Base-by-base conservation (phyloP, 441 rosid genomes). In the Erysimum pusillum region DNA sequence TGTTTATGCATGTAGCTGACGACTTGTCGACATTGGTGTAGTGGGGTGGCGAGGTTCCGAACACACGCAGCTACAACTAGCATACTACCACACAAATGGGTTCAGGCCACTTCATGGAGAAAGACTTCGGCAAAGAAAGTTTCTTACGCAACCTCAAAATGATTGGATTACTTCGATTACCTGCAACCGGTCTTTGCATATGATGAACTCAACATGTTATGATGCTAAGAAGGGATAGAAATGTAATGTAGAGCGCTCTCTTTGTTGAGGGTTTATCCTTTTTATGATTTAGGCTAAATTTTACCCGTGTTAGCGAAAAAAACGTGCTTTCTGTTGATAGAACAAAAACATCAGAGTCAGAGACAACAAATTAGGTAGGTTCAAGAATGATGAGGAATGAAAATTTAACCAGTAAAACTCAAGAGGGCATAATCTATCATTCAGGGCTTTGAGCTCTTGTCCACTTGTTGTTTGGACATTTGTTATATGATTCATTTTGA, bases 51-150 rank as follows among this genome's bases (percentile, higher is more conserved):
- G 72, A 67, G 36, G 2, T 36, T 3, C 8, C 28, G 1, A 22
- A 51, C 38, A 20, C 6, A 2, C n/a, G 18, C 1, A 52, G 8
- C 49, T 51, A 51, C 12, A 14, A 2, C 6, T 38, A 38, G 0
- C 61, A 51, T 14, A 67, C 49, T 0, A 67, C 36, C 0, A 67
- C 61, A 2, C 48, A 67, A 0, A 67, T 52, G 72, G 72, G 72
- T 0, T 67, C 62, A 0, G 61, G 63, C 0, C 41, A 69, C 2
- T 69, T 69, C 8, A 7, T 28, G 0, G 6, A 64, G 0, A 56
- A 64, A 42, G 67, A 56, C 6, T 64, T 45, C 2, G 22, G 22
- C 2, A 63, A 44, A 14, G 52, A 53, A 0, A 14, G 38, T n/a
- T 25, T 28, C 6, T 2, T 44, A 10, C 25, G 25, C n/a, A n/a